Percentiles rank a stretch among this genome's conserved stretches.
These are phyloP conservation scores for Geotrichum ghanense DNA, from an alignment of 805 yeast species.

Conservation along the genomic window DNA sequence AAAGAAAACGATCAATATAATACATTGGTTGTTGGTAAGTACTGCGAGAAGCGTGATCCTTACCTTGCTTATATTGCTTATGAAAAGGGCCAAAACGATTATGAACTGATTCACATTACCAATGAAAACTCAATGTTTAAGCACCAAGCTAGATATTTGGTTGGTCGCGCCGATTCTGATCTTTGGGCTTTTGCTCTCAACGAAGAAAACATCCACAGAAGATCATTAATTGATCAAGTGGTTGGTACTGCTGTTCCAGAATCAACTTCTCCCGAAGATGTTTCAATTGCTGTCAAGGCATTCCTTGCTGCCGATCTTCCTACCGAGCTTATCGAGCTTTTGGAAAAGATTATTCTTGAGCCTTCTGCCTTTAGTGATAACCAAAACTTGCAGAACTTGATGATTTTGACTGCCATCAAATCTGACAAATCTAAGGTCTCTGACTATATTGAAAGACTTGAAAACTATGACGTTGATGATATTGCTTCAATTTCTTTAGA, in stretches of 20 bases:
- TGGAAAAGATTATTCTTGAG: constrained; percentile 92
- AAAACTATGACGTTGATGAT: constrained; percentile 84
- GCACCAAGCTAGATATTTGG: constrained; percentile 94
- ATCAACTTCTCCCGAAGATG: constrained; percentile 83
- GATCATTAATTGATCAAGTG: constrained; percentile 86
- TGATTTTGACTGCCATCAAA: constrained; percentile 88
- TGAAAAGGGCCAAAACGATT: constrained; percentile 89
- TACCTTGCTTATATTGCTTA: constrained; percentile 95
- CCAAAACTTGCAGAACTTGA: constrained; percentile 85
- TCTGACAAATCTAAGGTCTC: constrained; percentile 83
- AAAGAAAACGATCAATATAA: constrained; percentile 84
- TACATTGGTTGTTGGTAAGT: constrained; percentile 90
- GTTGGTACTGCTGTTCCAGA: constrained; percentile 96
- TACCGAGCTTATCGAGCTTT: constrained; percentile 80
- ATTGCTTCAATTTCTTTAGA: constrained; percentile 89
- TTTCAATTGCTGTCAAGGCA: constrained; percentile 86
- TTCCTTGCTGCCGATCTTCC: constrained; percentile 94
- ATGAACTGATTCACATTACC: constrained; percentile 80
- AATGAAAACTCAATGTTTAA: constrained; percentile 97
- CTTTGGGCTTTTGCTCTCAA: constrained; percentile 75
- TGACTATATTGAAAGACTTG: constrained; percentile 77
- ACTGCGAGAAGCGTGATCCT: constrained; percentile 99
- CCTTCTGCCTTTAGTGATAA: constrained; percentile 96
- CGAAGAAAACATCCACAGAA: constrained; percentile 73
- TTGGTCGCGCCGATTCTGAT: constrained; percentile 72